Base-by-base conservation (phyloP, 371 early-diverging fungal species). In the Nosema granulosis region DNA sequence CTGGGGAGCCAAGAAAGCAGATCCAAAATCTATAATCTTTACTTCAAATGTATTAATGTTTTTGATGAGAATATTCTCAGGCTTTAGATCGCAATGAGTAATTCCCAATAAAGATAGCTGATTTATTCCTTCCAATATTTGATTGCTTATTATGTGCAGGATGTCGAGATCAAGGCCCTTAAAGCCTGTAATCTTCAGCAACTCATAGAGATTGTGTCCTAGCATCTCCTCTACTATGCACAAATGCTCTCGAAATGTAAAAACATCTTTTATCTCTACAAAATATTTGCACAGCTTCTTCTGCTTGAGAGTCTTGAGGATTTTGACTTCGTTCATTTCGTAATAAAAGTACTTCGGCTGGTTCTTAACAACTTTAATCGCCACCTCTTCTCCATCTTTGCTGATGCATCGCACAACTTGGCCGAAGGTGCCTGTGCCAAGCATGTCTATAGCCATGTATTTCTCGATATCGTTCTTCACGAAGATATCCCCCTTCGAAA, bases 31-130 rank as follows among this genome's bases (percentile, higher is more conserved):
- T 69, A 95, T 93, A 16, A 97, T 90, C 82, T 96, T 97, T 80
- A 96, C 88, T 20, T 88, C 87, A 0, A 93, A 90, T 26, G 88
- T 87, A 75, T 90, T 88, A 52, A 32, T 58, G 29, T 73, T 32
- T n/a, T 28, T 57, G n/a, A 95, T 85, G 67, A 96, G 68, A 38
- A 95, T 92, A 82, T 95, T 95, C 81, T 94, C 96, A 0, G 97
- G 96, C 84, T 97, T 97, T 62, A 97, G 87, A 84, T 97, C 97
- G 69, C 95, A 92, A 82, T 97, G 97, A 59, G 94, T 93, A 63
- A 96, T 89, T 37, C 89, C 88, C 1, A 92, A 89, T 72, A 89
- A 86, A 75, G 88, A 88, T 28, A 97, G 82, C 16, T 92, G 86
- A 35, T 86, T 86, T 75, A 96, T 83, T 1, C 92, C 90, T 75